Evolutionary conservation across 2,329 filamentous ascomycete species (phyloP).

Genomic region (Lasiodiplodia theobromae): DNA sequence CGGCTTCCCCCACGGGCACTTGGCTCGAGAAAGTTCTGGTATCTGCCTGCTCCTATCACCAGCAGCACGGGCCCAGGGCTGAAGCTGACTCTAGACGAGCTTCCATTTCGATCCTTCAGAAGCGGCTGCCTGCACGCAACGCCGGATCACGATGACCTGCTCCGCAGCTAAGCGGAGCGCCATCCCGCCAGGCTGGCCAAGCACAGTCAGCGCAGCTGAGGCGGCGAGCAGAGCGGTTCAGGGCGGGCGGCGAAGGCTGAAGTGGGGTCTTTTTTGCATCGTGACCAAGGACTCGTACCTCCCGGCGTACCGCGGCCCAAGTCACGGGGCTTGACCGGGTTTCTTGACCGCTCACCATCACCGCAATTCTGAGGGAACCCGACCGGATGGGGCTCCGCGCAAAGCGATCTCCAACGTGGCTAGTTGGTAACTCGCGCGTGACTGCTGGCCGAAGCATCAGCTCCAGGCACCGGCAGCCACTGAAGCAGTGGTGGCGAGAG

Average conservation of each 20-base stretch:
- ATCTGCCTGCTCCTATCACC: not conserved
- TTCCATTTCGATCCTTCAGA: constrained; percentile 7
- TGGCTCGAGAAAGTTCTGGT: constrained; percentile 6
- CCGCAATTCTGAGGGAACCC: constrained; percentile 11
- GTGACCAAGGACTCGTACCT: constrained; percentile 26
- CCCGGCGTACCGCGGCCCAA: constrained; percentile 21
- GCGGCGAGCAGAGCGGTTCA: not conserved
- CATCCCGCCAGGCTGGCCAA: constrained; percentile 9
- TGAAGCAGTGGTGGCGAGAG: constrained; percentile 8
- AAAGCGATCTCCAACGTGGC: constrained; percentile 21
- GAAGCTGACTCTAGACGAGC: constrained; percentile 12
- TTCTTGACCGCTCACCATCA: constrained; percentile 25
- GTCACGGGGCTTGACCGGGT: constrained; percentile 17
- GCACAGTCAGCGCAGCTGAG: constrained; percentile 22
- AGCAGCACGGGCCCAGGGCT: not conserved
- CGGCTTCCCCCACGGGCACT: constrained; percentile 3
- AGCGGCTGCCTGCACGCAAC: constrained; percentile 21
- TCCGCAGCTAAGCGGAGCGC: constrained; percentile 21
- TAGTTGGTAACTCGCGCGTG: constrained; percentile 24
- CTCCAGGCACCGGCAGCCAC: constrained; percentile 26
- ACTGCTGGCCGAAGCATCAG: constrained; percentile 12
- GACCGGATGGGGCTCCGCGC: constrained; percentile 27
- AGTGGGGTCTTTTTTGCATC: constrained; percentile 21
- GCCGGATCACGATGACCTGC: constrained; percentile 9
- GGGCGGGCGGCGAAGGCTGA: constrained; percentile 6